phyloP scores from a whole-genome alignment of 2,329 filamentous ascomycete genomes.

The Biscogniauxia marginata region DNA sequence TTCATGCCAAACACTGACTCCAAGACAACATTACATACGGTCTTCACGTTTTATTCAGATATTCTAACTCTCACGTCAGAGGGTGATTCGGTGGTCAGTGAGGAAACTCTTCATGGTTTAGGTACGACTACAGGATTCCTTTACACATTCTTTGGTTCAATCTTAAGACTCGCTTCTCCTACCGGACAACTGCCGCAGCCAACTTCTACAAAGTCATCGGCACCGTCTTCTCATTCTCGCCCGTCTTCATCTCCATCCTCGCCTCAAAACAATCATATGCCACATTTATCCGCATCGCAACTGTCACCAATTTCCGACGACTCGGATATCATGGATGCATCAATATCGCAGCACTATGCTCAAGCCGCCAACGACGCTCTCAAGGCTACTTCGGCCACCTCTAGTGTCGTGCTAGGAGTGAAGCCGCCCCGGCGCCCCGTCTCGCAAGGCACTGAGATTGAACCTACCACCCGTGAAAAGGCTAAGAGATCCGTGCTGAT shows the following conservation, averaged over 20 bases:
- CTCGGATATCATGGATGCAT: constrained; percentile 16
- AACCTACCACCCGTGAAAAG: constrained; percentile 35
- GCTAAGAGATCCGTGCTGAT: constrained; percentile 55
- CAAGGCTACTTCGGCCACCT: constrained; percentile 13
- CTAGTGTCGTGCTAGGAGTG: constrained; percentile 16
- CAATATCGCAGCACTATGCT: constrained; percentile 16
- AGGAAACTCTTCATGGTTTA: constrained; percentile 89
- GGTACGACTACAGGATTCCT: constrained; percentile 75
- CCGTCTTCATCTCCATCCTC: constrained; percentile 13
- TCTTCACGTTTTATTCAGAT: constrained; percentile 88
- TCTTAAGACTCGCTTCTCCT: constrained; percentile 65
- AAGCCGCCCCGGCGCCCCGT: constrained; percentile 21
- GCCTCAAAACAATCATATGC: constrained; percentile 12
- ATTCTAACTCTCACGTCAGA: constrained; percentile 88
- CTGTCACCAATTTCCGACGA: constrained; percentile 14
- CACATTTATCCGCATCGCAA: constrained; percentile 10
- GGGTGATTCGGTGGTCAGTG: constrained; percentile 89
- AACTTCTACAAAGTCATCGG: constrained; percentile 1
- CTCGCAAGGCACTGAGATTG: constrained; percentile 27
- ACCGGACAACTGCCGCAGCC: constrained; percentile 36
- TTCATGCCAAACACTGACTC: constrained; percentile 71
- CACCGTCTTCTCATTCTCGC: constrained; percentile 8
- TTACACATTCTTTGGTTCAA: constrained; percentile 72
- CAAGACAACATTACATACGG: constrained; percentile 71
- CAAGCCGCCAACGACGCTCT: constrained; percentile 8